phyloP scores from a whole-genome alignment of 306 rosid species.

The Mimosa bimucronata region DNA sequence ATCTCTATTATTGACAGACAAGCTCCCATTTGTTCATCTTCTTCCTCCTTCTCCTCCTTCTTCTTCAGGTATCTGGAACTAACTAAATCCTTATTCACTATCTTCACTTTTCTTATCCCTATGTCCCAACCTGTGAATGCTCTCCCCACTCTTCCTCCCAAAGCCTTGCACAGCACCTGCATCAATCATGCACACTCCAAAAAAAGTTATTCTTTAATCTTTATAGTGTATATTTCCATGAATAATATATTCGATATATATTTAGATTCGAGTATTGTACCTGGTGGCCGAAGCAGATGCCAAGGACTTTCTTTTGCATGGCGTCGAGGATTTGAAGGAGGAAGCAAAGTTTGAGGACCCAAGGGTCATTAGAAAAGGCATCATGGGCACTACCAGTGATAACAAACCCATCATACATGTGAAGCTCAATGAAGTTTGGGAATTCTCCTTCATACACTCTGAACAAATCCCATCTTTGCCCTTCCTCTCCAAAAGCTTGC shows the following conservation, averaged over 20 bases:
- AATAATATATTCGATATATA: no score
- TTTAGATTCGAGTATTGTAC: conserved; percentile 35
- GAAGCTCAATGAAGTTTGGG: conserved; percentile 52
- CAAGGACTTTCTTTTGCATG: conserved; percentile 71
- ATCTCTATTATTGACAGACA: conserved; percentile 56
- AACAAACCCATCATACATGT: conserved; percentile 61
- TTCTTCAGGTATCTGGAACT: conserved; percentile 24
- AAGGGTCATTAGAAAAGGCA: conserved; percentile 62
- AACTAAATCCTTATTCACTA: conserved; percentile 43
- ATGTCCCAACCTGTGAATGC: conserved; percentile 69
- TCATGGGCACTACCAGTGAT: conserved; percentile 63
- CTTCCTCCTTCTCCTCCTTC: neutral
- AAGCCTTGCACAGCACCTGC: conserved; percentile 70
- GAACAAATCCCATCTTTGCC: conserved; percentile 68
- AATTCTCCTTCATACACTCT: conserved; percentile 62
- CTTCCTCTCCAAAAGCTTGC: conserved; percentile 66
- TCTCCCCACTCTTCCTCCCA: conserved; percentile 73
- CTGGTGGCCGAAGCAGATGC: conserved; percentile 85
- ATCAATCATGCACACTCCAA: neutral
- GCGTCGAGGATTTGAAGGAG: conserved; percentile 60
- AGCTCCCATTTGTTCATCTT: conserved; percentile 40
- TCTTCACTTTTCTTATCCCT: conserved; percentile 56
- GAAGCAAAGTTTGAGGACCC: conserved; percentile 65
- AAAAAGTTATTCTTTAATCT: neutral
- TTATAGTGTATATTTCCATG: neutral